Base-by-base conservation (phyloP, 2,329 filamentous ascomycete species). In the Penicillium digitatum region DNA sequence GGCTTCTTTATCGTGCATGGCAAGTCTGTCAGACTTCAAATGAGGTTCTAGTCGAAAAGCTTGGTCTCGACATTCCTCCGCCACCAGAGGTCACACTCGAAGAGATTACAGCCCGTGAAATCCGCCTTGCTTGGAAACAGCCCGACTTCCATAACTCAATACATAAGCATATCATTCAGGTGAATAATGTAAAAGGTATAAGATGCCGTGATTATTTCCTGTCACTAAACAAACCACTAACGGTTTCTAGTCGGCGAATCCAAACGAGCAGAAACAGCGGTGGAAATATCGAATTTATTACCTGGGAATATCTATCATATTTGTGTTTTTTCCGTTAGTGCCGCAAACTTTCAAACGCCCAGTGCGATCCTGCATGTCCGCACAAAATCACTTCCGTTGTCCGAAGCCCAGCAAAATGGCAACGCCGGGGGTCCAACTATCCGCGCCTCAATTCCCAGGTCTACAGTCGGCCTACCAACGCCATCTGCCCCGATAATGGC, bases 221-320 rank as follows among this genome's bases (percentile, higher is more conserved):
- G 2, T 29, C 61, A n/a, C 5, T 20, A 10, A 49, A 48, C 42
- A 38, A 22, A 24, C 20, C 24, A 45, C 60, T 66, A 55, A 69
- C 37, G 18, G 32, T 44, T 32, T 50, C 60, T 69, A 90, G 89
- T 96, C 61, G 94, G 92, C 65, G 90, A 96, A 68, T 90, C 92
- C 42, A 86, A 84, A 60, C 85, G 86, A 64, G 82, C 85, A 62
- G 90, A 95, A 71, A 90, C 88, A 0, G 89, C 90, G n/a, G 91
- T 96, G 50, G 92, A 89, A 43, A 91, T 99, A 52, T 91, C 88
- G 31, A 90, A 92, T 37, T 80, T 99, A 8, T 87, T 88, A 65
- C 91, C 94, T 0, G 86, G 88, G 61, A 89, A 89, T 66, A 95
- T 92, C 67, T 97, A 97, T 75, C 95, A 95, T 62, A 87, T 99